Percentiles rank a stretch among this genome's conserved stretches.
These are phyloP conservation scores for Phytophthora boehmeriae DNA, from an alignment of 352 stramenopile genomes.

Conservation along the genomic window DNA sequence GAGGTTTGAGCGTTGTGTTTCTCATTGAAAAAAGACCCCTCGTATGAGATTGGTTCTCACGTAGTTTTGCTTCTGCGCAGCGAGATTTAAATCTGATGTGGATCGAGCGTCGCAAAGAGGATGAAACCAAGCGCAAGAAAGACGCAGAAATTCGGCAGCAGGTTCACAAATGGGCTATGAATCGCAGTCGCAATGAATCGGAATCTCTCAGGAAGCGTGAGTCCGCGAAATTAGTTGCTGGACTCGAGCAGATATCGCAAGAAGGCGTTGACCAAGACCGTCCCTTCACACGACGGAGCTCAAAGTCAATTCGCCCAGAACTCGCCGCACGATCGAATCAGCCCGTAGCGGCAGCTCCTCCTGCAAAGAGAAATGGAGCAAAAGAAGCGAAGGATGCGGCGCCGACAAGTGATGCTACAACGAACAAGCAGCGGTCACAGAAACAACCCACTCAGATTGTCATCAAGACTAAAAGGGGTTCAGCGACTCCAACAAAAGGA, in stretches of 20 bases:
- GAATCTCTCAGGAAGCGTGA: slow-evolving; percentile 73
- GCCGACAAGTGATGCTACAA: neutral
- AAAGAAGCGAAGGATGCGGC: slow-evolving; percentile 6
- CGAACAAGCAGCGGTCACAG: slow-evolving; percentile 2
- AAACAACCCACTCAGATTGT: slow-evolving; percentile 24
- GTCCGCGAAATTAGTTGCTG: slow-evolving; percentile 57
- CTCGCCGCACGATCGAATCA: slow-evolving; percentile 23
- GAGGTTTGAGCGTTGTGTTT: slow-evolving; percentile 43
- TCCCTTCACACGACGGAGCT: slow-evolving; percentile 22
- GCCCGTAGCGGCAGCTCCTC: neutral
- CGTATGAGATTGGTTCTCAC: neutral
- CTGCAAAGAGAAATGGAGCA: neutral
- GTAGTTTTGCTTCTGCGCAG: slow-evolving; percentile 23
- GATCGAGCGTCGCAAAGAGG: slow-evolving; percentile 56
- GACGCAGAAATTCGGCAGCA: slow-evolving; percentile 51
- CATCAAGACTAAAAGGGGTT: slow-evolving; percentile 42
- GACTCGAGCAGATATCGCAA: slow-evolving; percentile 42
- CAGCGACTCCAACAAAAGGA: slow-evolving; percentile 16
- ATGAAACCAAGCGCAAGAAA: slow-evolving; percentile 49
- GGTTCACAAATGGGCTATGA: slow-evolving; percentile 63
- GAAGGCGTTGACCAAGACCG: slow-evolving; percentile 24
- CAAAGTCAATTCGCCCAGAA: slow-evolving; percentile 14
- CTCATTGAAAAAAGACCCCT: neutral
- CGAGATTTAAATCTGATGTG: slow-evolving; percentile 77
- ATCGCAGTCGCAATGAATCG: slow-evolving; percentile 69